Conservation (phyloP, 208 protist genomes). For the Kentomonas sorsogonicus region DNA sequence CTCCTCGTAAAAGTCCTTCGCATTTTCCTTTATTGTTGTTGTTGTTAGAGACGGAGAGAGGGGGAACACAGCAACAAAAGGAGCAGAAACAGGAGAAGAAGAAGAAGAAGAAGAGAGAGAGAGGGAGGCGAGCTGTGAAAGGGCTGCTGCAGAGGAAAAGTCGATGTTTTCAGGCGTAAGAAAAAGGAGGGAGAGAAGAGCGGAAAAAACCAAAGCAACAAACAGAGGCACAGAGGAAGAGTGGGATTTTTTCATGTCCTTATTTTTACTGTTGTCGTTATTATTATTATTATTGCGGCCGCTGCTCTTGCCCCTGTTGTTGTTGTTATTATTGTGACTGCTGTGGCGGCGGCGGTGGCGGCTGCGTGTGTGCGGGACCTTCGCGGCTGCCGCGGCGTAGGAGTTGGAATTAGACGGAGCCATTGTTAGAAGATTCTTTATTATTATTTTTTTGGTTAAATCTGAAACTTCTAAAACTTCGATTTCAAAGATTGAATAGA, state of each 20-base stretch:
- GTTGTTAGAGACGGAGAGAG: too few species aligned
- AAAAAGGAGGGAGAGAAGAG: conserved; percentile 12
- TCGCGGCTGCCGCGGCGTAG: background rate
- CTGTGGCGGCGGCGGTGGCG: conserved; percentile 7
- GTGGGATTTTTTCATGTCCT: background rate
- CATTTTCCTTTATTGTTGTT: too few species aligned
- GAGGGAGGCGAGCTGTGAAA: background rate
- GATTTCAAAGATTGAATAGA: too few species aligned
- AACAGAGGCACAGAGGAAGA: background rate
- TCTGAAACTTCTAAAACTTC: too few species aligned
- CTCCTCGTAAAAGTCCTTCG: too few species aligned
- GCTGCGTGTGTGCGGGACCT: background rate
- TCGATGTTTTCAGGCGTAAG: conserved; percentile 1
- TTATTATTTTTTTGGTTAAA: conserved; percentile 1
- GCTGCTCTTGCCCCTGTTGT: too few species aligned
- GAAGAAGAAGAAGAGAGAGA: background rate
- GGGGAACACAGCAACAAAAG: too few species aligned
- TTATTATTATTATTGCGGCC: too few species aligned
- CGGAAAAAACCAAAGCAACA: background rate
- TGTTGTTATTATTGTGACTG: too few species aligned
- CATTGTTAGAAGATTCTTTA: background rate
- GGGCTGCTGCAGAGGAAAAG: too few species aligned
- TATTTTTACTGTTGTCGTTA: too few species aligned
- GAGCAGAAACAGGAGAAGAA: too few species aligned
- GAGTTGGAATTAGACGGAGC: background rate